phyloP scores from a whole-genome alignment of 1,284 basidiomycete species.

The Vanrija pseudolonga region DNA sequence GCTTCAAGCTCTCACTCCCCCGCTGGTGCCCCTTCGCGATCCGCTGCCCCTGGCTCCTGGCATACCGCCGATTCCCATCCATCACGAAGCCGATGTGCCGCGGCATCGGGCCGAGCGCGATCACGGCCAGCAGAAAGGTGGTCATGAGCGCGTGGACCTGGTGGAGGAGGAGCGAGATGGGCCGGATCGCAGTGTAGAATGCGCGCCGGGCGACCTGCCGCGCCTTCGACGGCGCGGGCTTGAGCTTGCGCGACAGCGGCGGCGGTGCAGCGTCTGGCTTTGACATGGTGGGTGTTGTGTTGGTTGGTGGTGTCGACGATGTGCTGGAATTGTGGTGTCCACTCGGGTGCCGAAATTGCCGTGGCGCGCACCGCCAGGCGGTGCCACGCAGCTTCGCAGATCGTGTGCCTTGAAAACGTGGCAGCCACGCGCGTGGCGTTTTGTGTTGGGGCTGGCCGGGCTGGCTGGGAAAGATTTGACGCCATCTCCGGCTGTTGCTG shows the following conservation, averaged over 20 bases:
- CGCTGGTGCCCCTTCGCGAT: conserved; percentile 75
- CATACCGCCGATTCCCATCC: conserved; percentile 95
- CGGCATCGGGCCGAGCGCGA: conserved; percentile 80
- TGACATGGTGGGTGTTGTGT: not conserved
- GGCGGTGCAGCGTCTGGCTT: not conserved
- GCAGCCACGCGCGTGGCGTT: no score
- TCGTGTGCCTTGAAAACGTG: no score
- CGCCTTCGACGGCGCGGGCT: not conserved
- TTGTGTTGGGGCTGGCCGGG: no score
- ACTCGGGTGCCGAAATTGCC: no score
- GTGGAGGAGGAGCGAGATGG: conserved; percentile 28
- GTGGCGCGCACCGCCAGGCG: no score
- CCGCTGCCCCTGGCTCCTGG: conserved; percentile 63
- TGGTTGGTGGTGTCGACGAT: not conserved
- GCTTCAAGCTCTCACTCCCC: conserved; percentile 76
- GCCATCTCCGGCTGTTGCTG: no score
- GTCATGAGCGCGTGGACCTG: conserved; percentile 37
- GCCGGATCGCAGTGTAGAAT: conserved; percentile 5
- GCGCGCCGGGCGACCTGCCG: no score
- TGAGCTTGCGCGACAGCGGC: not conserved
- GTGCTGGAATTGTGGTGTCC: no score
- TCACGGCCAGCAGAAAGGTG: conserved; percentile 58
- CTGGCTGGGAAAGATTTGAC: no score
- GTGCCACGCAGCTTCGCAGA: no score
- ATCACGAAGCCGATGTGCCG: conserved; percentile 93